Conservation (phyloP, 2,329 filamentous ascomycete genomes). For the Sordariomycetes sp. region DNA sequence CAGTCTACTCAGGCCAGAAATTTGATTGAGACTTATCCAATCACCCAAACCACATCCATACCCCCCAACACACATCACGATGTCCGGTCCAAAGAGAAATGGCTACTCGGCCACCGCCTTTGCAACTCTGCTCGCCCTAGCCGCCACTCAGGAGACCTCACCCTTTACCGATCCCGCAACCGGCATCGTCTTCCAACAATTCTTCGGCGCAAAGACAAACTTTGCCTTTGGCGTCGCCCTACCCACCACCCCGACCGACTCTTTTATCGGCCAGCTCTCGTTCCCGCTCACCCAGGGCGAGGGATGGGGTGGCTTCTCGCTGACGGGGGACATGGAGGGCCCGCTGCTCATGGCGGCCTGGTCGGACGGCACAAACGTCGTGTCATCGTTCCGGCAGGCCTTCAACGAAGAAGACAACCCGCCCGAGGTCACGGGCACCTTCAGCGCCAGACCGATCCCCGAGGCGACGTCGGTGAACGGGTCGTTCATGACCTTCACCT, state of each 20-base stretch:
- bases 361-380: slow-evolving; percentile 26
- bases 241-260: slow-evolving; percentile 21
- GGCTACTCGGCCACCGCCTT: background rate
- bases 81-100: background rate
- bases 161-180: slow-evolving; percentile 7
- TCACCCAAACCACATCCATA: background rate
- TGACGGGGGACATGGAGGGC: slow-evolving; percentile 31
- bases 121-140: background rate
- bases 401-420: slow-evolving; percentile 16
- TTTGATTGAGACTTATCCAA: too few species aligned
- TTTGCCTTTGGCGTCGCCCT: slow-evolving; percentile 29
- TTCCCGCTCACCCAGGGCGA: slow-evolving; percentile 25
- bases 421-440: slow-evolving; percentile 27
- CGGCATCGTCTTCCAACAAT: slow-evolving; percentile 15
- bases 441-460: slow-evolving; percentile 25
- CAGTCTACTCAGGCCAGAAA: too few species aligned
- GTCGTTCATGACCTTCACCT: slow-evolving; percentile 32
- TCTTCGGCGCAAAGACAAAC: slow-evolving; percentile 19
- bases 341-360: slow-evolving; percentile 32
- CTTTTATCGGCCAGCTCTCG: slow-evolving; percentile 35
- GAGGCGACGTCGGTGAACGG: slow-evolving; percentile 29
- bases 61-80: background rate
- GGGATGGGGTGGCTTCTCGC: slow-evolving; percentile 33
- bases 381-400: slow-evolving; percentile 31
- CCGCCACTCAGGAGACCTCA: background rate